phyloP scores from a whole-genome alignment of 148 eudicot genomes.

The Cornus florida region DNA sequence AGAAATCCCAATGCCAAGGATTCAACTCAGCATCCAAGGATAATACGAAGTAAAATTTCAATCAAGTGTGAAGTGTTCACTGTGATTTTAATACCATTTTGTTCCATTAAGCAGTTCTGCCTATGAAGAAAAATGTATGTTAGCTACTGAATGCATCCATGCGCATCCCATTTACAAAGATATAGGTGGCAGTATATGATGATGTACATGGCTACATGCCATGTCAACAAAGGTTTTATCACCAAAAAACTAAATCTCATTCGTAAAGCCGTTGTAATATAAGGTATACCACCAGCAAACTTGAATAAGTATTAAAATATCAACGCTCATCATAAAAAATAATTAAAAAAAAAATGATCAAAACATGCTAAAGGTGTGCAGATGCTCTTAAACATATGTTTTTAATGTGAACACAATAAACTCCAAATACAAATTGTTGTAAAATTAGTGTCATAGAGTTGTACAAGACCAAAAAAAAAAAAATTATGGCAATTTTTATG shows the following conservation, averaged over 20 bases:
- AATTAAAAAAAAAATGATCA: no score
- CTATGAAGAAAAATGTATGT: neutral
- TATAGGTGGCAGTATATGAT: neutral
- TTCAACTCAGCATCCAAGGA: neutral
- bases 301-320: no score
- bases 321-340: neutral
- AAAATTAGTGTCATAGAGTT: no score
- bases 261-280: neutral
- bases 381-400: no score
- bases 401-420: no score
- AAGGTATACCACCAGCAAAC: neutral
- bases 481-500: neutral
- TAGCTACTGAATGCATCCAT: neutral
- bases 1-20: neutral
- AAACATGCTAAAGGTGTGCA: no score
- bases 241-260: neutral
- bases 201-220: neutral
- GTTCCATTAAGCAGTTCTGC: neutral
- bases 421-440: neutral
- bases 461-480: neutral
- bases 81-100: neutral
- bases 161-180: neutral
- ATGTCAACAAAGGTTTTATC: neutral
- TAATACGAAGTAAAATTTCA: neutral
- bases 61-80: neutral